phyloP scores from a whole-genome alignment of 2,329 filamentous ascomycete genomes.

The Fusarium euwallaceae region DNA sequence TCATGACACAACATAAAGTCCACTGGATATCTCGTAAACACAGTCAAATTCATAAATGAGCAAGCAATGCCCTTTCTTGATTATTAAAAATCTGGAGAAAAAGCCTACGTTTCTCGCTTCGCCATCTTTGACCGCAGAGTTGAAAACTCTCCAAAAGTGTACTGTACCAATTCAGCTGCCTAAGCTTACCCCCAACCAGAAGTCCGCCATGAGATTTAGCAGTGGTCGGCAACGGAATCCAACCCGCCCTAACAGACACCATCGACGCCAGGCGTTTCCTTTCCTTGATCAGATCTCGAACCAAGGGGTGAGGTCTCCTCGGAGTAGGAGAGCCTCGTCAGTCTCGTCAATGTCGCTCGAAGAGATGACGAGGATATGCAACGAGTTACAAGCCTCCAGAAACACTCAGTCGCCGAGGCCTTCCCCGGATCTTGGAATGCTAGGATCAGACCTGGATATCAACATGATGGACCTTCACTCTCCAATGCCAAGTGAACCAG shows the following conservation, averaged over 20 bases:
- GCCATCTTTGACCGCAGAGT: neutral
- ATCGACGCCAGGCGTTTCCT: conserved; percentile 12
- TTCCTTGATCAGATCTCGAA: conserved; percentile 22
- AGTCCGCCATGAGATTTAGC: neutral
- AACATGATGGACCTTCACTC: neutral
- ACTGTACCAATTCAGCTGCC: neutral
- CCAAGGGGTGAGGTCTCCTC: conserved; percentile 25
- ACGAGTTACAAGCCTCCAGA: neutral
- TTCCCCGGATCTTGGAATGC: neutral
- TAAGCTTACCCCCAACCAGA: neutral
- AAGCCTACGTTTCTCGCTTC: neutral
- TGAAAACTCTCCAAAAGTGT: neutral
- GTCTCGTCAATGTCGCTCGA: conserved; percentile 8
- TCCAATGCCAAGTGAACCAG: conserved; percentile 11
- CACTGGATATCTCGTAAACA: neutral
- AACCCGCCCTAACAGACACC: conserved; percentile 5
- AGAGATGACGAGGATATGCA: neutral
- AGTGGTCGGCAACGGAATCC: neutral
- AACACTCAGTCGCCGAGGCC: neutral
- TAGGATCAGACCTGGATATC: neutral
- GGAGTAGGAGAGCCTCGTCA: conserved; percentile 4
- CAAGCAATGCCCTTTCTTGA: neutral
- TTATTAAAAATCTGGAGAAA: neutral
- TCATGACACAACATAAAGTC: neutral
- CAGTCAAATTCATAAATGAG: neutral